Base-by-base conservation (phyloP, 257 asterid species). In the Cinchona pubescens region DNA sequence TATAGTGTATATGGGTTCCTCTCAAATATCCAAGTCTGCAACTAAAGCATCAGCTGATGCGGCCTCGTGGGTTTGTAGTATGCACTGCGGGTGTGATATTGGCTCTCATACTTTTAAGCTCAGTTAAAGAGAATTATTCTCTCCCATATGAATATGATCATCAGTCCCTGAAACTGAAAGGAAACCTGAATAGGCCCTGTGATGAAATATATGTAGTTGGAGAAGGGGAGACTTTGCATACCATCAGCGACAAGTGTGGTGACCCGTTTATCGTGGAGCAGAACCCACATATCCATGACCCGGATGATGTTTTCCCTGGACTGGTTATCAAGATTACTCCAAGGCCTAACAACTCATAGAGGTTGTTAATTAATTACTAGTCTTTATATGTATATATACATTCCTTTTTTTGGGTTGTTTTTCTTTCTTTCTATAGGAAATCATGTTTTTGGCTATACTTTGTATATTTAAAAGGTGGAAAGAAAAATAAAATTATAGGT, bases 251-350 rank as follows among this genome's bases (percentile, higher is more conserved):
- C 16, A 82, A 72, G 72, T 82, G 83, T 8, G 51, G 35, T 2
- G 75, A 79, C 3, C 79, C 78, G 16, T 79, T 37, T 35, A 79
- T 82, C 67, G 69, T 82, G 29, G 72, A 75, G 71, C 79, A 76
- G 49, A 82, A 75, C 55, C 81, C 75, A 51, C 81, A 82, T 0
- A 79, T 79, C 40, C 75, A 79, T 16, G 83, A 82, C 34, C 71
- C 69, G 29, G 85, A 79, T 53, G 83, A 82, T 68, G 82, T 79
- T 72, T 82, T 75, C 29, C 83, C 83, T 7, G 86, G 81, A 0
- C 81, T 82, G 14, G 79, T 79, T 6, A 72, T 82, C 59, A 82
- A 82, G 80, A 82, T 82, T 27, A 75, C 79, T 8, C 73, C 80
- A 30, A 58, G 34, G 59, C 69, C 75, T 1, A 23, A 15, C 3